Percentiles rank a stretch among this genome's conserved stretches.
Conservation (phyloP, 352 stramenopile species). For the Pythium angustatum region DNA sequence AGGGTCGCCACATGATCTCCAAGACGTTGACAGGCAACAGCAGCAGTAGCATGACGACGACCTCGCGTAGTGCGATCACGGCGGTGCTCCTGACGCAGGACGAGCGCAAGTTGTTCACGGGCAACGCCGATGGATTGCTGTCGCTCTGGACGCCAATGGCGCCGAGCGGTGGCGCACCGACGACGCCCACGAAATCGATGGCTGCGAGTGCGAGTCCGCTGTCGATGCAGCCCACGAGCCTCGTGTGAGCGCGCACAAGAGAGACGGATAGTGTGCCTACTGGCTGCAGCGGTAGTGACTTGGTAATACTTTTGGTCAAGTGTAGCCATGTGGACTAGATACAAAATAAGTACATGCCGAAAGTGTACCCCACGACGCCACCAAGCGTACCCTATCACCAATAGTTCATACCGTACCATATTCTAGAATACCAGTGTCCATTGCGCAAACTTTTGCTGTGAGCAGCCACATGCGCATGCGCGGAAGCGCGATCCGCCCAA, state of each 20-base stretch:
- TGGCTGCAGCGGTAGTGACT: no score
- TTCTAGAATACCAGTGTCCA: no score
- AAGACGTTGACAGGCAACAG: conserved; percentile 9
- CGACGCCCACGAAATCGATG: conserved; percentile 26
- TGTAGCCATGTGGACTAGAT: conserved; percentile 15
- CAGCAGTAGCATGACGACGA: background rate
- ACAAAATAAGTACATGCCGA: conserved; percentile 8
- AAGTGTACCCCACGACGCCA: no score
- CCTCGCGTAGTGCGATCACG: conserved; percentile 45
- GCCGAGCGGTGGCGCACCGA: conserved; percentile 4
- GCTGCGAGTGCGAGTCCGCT: conserved; percentile 19
- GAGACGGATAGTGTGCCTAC: background rate
- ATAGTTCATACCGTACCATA: no score
- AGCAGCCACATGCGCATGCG: conserved; percentile 9
- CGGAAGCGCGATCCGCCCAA: conserved; percentile 12
- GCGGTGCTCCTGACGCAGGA: conserved; percentile 50
- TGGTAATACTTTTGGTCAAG: no score
- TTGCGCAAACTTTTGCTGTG: conserved; percentile 15
- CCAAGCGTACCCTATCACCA: no score
- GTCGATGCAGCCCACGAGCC: conserved; percentile 3
- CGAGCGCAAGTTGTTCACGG: conserved; percentile 65
- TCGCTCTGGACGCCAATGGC: conserved; percentile 44
- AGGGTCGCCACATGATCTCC: conserved; percentile 45
- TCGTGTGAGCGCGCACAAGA: conserved; percentile 8
- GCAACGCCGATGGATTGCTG: conserved; percentile 53